Percentiles rank a stretch among this genome's conserved stretches.
These are phyloP conservation scores for Mycena filopes DNA, from an alignment of 768 basidiomycete genomes.

Conservation along the genomic window DNA sequence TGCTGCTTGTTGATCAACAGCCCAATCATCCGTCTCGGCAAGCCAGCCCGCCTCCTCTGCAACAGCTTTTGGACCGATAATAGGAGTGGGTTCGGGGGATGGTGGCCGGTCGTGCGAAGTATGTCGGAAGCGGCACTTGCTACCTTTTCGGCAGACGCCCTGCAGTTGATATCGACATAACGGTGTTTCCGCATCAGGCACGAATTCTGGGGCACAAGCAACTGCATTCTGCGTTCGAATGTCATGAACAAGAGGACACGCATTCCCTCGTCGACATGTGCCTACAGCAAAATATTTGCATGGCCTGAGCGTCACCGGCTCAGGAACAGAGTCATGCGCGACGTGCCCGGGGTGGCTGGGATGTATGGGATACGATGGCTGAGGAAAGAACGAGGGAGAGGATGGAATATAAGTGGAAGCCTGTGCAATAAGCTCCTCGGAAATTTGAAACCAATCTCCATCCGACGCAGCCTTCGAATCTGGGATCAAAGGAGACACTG, in stretches of 20 bases:
- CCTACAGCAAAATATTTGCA: constrained; percentile 25
- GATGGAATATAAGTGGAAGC: constrained; percentile 2
- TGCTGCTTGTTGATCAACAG: neutral
- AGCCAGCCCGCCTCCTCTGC: constrained; percentile 10
- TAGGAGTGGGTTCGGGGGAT: neutral
- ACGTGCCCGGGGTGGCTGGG: neutral
- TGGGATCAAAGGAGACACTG: constrained; percentile 9
- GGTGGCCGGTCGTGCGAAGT: neutral
- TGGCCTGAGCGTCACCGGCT: neutral
- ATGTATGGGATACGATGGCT: constrained; percentile 1
- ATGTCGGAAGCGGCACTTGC: constrained; percentile 18
- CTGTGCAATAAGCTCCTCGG: constrained; percentile 6
- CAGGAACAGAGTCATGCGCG: neutral
- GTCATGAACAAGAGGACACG: constrained; percentile 17
- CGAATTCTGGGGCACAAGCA: neutral
- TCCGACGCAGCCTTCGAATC: neutral
- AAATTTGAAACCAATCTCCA: constrained; percentile 26
- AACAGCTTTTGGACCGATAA: neutral
- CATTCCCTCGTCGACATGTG: constrained; percentile 3
- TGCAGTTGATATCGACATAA: constrained; percentile 5
- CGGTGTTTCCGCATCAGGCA: too few species aligned
- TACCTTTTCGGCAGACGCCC: constrained; percentile 14
- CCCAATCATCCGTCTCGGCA: constrained; percentile 14
- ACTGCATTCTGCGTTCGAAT: constrained; percentile 4
- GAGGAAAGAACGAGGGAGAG: neutral